These are phyloP conservation scores for Leccinum fallax DNA, from an alignment of 1,284 basidiomycete species.

Conservation along the genomic window DNA sequence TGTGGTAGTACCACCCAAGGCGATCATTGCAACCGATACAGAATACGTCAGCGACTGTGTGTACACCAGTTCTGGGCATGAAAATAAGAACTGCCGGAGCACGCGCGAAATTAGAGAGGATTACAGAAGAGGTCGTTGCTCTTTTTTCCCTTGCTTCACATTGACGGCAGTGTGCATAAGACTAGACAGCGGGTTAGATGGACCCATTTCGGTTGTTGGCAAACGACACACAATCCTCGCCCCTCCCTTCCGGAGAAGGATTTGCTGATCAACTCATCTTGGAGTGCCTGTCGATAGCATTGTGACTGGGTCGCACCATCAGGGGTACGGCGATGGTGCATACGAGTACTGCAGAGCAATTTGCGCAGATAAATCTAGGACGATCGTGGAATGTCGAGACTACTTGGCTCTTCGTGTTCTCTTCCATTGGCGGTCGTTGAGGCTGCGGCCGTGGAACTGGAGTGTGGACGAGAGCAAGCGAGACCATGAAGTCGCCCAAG, in stretches of 20 bases:
- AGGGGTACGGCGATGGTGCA: conserved; percentile 27
- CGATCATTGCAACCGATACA: conserved; percentile 79
- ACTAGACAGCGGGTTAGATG: conserved; percentile 39
- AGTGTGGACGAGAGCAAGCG: conserved; percentile 18
- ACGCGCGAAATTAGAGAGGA: conserved; percentile 18
- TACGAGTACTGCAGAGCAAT: conserved; percentile 68
- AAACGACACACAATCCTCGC: conserved; percentile 67
- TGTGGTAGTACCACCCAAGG: conserved; percentile 85
- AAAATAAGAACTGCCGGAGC: conserved; percentile 4
- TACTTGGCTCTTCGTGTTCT: conserved; percentile 54
- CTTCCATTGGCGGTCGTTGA: conserved; percentile 17
- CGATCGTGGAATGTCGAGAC: conserved; percentile 57
- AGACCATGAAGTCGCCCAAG: conserved; percentile 26
- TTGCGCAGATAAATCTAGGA: conserved; percentile 63
- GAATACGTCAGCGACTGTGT: conserved; percentile 80
- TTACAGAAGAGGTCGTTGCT: conserved; percentile 77
- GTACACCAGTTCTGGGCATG: conserved; percentile 69
- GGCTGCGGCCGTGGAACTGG: not conserved
- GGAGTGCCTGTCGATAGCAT: conserved; percentile 55
- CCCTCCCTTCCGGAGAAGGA: conserved; percentile 85
- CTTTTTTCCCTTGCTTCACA: conserved; percentile 70
- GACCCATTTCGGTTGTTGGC: not conserved
- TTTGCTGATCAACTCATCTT: conserved; percentile 87
- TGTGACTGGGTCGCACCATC: not conserved
- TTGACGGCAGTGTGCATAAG: conserved; percentile 80